These are phyloP conservation scores for Cryphonectria radicalis DNA, from an alignment of 2,329 filamentous ascomycete species.

Conservation along the genomic window DNA sequence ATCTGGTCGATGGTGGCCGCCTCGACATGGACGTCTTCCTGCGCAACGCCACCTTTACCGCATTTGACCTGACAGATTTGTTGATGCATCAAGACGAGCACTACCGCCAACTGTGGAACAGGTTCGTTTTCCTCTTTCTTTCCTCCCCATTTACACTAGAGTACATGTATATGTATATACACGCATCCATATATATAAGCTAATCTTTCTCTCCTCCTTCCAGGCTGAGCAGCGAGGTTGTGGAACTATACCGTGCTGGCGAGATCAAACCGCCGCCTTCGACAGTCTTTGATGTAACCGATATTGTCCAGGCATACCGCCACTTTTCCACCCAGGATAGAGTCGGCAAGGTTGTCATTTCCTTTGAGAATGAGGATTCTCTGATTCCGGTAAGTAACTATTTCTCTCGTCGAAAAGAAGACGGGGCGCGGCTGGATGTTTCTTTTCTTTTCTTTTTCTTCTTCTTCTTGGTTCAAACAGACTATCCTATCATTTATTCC, in stretches of 20 bases:
- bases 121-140: background rate
- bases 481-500: no score
- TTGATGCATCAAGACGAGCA: constrained; percentile 16
- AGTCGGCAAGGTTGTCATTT: constrained; percentile 47
- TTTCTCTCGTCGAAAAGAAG: no score
- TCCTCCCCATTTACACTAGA: no score
- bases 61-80: constrained; percentile 40
- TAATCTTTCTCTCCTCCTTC: background rate
- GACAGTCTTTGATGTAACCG: constrained; percentile 24
- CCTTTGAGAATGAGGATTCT: constrained; percentile 28
- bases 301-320: constrained; percentile 38
- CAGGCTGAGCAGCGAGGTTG: background rate
- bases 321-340: constrained; percentile 45
- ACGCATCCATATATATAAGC: no score
- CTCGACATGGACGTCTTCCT: constrained; percentile 34
- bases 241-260: background rate
- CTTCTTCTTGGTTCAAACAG: no score
- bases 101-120: background rate
- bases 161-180: no score
- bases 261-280: background rate
- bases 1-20: background rate
- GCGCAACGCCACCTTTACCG: constrained; percentile 34
- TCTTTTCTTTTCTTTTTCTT: background rate
- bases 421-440: no score
- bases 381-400: background rate